Evolutionary conservation across 805 yeast species (phyloP), one percentile per base, ranked within the genome.

Genomic region (Metschnikowia hibisci): DNA sequence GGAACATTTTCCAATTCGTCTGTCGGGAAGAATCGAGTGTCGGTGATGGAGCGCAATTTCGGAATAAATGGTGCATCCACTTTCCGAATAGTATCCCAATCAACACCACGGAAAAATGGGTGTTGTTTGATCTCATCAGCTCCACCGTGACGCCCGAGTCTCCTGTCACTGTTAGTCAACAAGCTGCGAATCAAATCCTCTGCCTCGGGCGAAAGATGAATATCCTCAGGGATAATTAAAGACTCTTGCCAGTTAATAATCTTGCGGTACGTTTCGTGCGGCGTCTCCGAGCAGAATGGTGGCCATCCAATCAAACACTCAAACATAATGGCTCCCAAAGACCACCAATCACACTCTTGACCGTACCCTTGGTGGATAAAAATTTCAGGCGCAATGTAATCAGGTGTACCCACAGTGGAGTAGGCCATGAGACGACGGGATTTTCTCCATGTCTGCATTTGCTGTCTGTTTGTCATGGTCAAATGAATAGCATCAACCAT

Each of bases 331-430:
- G 96, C 96, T 25, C 97, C 97, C 34, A 89, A 67, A 7, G 95
- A 85, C 97, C 97, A 89, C 97, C 97, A 89, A 64, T 89, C 97
- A 67, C 97, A 89, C 60, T 89, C 96, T 66, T 88, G 96, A 10
- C 96, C 96, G 64, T 89, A 89, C 4, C 97, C 97, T 67, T 89
- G 93, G 55, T 88, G 88, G 37, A 87, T 73, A 56, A 89, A 89
- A 47, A 89, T 90, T 61, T 89, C 97, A 0, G 97, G 97, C 1
- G 96, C 96, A 63, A 89, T 89, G 61, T 89, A 89, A 63, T 89
- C 96, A 0, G 97, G 97, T 0, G 97, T 89, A 35, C 97, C 97
- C 25, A 89, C 97, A 0, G 97, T 90, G 6, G 96, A 87, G 60
- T 89, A 89, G 2, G 96, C 96, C 96, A 90, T 88, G 43, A 89